Conservation (phyloP, 2,329 filamentous ascomycete species). For the Hirsutella rhossiliensis region DNA sequence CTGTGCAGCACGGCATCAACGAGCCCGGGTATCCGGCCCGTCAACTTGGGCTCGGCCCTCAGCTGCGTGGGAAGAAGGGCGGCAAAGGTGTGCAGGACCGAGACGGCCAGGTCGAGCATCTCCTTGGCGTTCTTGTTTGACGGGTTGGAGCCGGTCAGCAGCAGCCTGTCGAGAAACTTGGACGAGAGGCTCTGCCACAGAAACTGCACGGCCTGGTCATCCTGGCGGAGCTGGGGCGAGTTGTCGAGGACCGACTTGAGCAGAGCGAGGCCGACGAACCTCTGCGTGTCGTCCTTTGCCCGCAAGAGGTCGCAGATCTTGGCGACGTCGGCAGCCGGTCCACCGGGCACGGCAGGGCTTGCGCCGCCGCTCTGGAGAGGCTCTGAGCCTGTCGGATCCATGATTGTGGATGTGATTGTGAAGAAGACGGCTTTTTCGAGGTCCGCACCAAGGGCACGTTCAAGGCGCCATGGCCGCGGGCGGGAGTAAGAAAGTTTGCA, state of each 20-base stretch:
- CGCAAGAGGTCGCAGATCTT: slow-evolving; percentile 44
- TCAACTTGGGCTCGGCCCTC: slow-evolving; percentile 31
- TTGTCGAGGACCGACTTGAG: slow-evolving; percentile 56
- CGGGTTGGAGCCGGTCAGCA: slow-evolving; percentile 37
- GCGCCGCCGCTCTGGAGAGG: background rate
- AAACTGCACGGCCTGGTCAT: slow-evolving; percentile 29
- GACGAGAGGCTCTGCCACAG: slow-evolving; percentile 50
- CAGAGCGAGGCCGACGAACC: slow-evolving; percentile 55
- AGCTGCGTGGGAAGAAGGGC: slow-evolving; percentile 39
- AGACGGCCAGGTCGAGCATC: slow-evolving; percentile 52
- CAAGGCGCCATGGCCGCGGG: too few species aligned
- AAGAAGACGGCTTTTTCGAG: too few species aligned
- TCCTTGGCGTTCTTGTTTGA: slow-evolving; percentile 35
- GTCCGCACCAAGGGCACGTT: too few species aligned
- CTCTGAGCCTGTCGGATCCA: background rate
- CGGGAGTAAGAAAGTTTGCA: background rate
- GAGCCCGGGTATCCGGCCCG: slow-evolving; percentile 40
- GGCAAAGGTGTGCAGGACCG: slow-evolving; percentile 50
- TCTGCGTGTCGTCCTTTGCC: slow-evolving; percentile 52
- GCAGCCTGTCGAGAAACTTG: slow-evolving; percentile 51
- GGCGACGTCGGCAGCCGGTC: slow-evolving; percentile 15
- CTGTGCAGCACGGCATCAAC: slow-evolving; percentile 40
- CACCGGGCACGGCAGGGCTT: background rate
- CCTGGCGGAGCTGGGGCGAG: slow-evolving; percentile 35
- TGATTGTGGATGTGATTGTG: too few species aligned